Base-by-base conservation (phyloP, 495 filamentous ascomycete genomes). In the Aeminium ludgeri region DNA sequence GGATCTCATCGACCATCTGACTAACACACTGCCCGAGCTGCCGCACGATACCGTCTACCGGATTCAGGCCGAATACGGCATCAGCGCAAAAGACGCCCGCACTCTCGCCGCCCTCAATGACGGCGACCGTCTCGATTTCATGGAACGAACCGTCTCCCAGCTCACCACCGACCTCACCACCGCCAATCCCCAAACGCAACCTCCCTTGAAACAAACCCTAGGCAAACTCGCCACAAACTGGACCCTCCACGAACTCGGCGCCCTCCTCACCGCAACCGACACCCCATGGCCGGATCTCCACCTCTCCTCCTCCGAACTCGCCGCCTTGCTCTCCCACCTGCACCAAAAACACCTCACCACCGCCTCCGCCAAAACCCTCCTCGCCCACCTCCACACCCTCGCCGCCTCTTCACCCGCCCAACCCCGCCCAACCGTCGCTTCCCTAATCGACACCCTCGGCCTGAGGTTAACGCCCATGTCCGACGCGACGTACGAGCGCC, bases 241-340 rank as follows among this genome's bases (percentile, higher is more conserved):
- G 49, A 76, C 86, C 30, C 65, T 96, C 1, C 86, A 96, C 57
- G 84, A 92, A 48, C 68, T 97, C 16, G 86, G 86, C 8, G 83
- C 83, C 4, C 65, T 92, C 2, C 51, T 80, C 20, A 64, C 72
- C 35, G 70, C 66, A 36, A 52, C 63, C 16, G 61, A 68, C 58
- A 60, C 55, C 40, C 38, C 52, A 6, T 82, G 75, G 68, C 56
- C 65, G 36, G 48, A 64, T n/a, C 56, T 67, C 2, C 64, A 65
- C 1, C 68, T 94, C 1, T 65, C 73, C 4, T 64, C 70, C 1
- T 51, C 41, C 10, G 62, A 77, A 20, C 67, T 97, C 20, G 74
- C 79, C 1, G 61, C 73, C 18, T 68, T 95, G 28, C 58, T 94
- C 20, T 53, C 65, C 34, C 69, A 75, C 47, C 62, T 91, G 0